Evolutionary conservation across 164 flowering plant genomes (phyloP), one percentile per base, ranked within the genome.

Genomic region (grape (Vitis vinifera)): DNA sequence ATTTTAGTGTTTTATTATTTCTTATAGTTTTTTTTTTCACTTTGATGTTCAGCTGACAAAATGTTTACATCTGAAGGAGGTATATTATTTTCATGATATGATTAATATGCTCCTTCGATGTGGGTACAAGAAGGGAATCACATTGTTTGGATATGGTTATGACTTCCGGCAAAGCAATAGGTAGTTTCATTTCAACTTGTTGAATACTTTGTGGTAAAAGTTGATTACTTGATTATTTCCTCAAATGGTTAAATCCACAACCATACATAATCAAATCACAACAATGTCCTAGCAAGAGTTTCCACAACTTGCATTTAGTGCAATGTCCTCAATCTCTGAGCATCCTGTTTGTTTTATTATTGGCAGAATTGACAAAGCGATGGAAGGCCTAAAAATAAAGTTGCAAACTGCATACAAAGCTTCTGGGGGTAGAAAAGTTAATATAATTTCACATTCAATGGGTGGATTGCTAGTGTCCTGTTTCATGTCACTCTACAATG

Each of bases 161-260:
- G 99, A 92, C 75, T 91, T 91, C 74, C 84, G 99, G 63, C 99
- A 94, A 82, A 92, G 99, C 85, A 92, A 86, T 64, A 89, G 99
- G 99, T 90, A 85, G 3, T 68, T 68, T 64, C 44, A 51, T 15
- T 70, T 62, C 70, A 55, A 37, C 15, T 47, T 51, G 30, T 62
- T 4, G 2, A 8, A 31, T 47, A 53, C 61, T 23, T 15, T 65
- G 17, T 8, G 11, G 16, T 62, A 59, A 49, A 71, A 47, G 27
- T 68, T 65, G 59, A 55, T 70, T 61, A 62, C 12, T 9, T 67
- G 55, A 59, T 67, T 23, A 51, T 4, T 13, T 51, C 52, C 69
- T 57, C 68, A 68, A 57, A 10, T 55, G 37, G 48, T 13, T 30
- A n/a, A 13, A 16, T 59, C 29, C 12, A 52, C 27, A 55, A 63